phyloP scores from a whole-genome alignment of 192 early-diverging fungal species.

The Backusella liffmaniae region DNA sequence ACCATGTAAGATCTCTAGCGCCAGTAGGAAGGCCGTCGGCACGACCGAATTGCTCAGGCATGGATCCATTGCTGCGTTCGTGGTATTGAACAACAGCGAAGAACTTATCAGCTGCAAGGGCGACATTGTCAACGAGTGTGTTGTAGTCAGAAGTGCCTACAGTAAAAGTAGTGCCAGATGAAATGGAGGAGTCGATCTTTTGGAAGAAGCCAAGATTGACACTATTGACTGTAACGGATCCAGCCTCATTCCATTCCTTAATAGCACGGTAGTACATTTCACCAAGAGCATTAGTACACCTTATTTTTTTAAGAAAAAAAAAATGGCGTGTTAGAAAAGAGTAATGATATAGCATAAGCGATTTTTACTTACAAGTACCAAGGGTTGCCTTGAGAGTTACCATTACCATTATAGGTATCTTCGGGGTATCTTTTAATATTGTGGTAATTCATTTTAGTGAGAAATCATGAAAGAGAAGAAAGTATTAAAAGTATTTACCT shows the following conservation, averaged over 20 bases:
- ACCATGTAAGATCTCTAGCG: conserved; percentile 72
- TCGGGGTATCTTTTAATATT: conserved; percentile 59
- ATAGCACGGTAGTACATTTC: conserved; percentile 64
- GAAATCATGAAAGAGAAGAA: neutral
- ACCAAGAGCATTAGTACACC: conserved; percentile 51
- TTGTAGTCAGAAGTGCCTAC: conserved; percentile 16
- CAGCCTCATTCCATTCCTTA: conserved; percentile 20
- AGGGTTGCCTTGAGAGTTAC: conserved; percentile 61
- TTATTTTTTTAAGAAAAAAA: neutral
- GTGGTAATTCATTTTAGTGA: neutral
- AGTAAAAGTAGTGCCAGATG: conserved; percentile 9
- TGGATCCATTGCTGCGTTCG: conserved; percentile 44
- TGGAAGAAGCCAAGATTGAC: conserved; percentile 40
- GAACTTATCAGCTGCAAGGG: conserved; percentile 53
- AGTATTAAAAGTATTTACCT: conserved; percentile 12
- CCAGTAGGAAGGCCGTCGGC: conserved; percentile 56
- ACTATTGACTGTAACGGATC: conserved; percentile 30
- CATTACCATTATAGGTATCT: conserved; percentile 73
- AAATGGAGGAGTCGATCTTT: conserved; percentile 28
- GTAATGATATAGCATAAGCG: neutral
- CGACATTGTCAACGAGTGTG: conserved; percentile 37
- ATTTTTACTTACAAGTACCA: conserved; percentile 64
- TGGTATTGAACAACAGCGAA: conserved; percentile 56
- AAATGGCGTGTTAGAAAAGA: neutral
- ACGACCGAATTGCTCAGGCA: conserved; percentile 66